Evolutionary conservation across 306 rosid species (phyloP).

Genomic region (Cicer cuneatum): DNA sequence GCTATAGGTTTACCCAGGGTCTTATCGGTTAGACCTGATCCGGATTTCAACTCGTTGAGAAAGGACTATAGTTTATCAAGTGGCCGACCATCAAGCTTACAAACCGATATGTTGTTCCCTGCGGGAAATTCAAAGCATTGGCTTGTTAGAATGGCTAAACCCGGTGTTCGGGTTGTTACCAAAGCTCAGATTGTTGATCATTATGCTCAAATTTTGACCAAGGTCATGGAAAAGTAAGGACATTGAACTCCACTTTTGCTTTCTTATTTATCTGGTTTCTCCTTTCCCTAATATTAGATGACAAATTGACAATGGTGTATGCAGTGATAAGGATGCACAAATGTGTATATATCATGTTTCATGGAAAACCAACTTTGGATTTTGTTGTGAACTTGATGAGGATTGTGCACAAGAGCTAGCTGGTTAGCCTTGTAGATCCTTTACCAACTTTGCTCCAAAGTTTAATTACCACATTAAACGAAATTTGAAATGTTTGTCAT

Average conservation of each 20-base stretch:
- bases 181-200: constrained; percentile 92
- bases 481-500: constrained; percentile 32
- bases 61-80: constrained; percentile 62
- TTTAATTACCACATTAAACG: constrained; percentile 5
- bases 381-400: constrained; percentile 88
- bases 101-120: constrained; percentile 62
- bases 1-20: constrained; percentile 72
- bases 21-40: constrained; percentile 64
- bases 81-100: constrained; percentile 35
- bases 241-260: constrained; percentile 8
- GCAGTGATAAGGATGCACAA: constrained; percentile 86
- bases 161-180: constrained; percentile 78
- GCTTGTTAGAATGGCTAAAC: constrained; percentile 83
- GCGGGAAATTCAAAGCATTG: constrained; percentile 71
- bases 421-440: constrained; percentile 53
- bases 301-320: constrained; percentile 31
- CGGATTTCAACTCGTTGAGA: constrained; percentile 51
- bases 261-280: constrained; percentile 25
- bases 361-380: constrained; percentile 80
- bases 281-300: constrained; percentile 34
- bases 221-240: constrained; percentile 82
- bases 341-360: constrained; percentile 92
- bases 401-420: constrained; percentile 71
- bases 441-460: background rate
- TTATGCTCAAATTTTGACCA: constrained; percentile 75